Evolutionary conservation across 805 yeast genomes (phyloP).

Genomic region (Wickerhamiella brachini): DNA sequence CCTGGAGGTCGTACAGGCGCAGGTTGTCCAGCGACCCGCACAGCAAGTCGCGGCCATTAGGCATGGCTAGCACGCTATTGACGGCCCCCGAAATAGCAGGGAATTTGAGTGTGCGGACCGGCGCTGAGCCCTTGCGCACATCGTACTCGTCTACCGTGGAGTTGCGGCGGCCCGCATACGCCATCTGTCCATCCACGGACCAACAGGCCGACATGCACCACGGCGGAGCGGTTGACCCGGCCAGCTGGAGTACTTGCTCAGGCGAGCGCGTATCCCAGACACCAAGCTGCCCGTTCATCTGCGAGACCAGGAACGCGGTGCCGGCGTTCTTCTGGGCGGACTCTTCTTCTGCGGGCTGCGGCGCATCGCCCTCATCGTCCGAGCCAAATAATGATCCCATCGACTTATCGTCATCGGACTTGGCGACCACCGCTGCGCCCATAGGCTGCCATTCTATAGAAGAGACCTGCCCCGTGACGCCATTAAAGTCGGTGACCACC

Average conservation of each 20-base stretch:
- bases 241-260: slow-evolving; percentile 19
- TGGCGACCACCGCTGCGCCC: slow-evolving; percentile 15
- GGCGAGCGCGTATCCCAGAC: slow-evolving; percentile 69
- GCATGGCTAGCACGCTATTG: slow-evolving; percentile 63
- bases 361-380: slow-evolving; percentile 37
- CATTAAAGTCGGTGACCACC: slow-evolving; percentile 33
- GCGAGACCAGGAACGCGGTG: slow-evolving; percentile 54
- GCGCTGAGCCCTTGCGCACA: slow-evolving; percentile 28
- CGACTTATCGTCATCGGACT: slow-evolving; percentile 17
- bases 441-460: slow-evolving; percentile 43
- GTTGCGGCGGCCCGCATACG: slow-evolving; percentile 82
- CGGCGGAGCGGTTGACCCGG: slow-evolving; percentile 65
- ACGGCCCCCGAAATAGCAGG: slow-evolving; percentile 89
- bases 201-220: slow-evolving; percentile 83
- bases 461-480: slow-evolving; percentile 67
- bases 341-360: slow-evolving; percentile 10
- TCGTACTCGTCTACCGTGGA: slow-evolving; percentile 55
- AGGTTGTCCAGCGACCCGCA: slow-evolving; percentile 89
- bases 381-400: slow-evolving; percentile 48
- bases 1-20: slow-evolving; percentile 62
- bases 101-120: slow-evolving; percentile 48
- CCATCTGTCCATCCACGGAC: slow-evolving; percentile 67
- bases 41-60: slow-evolving; percentile 61
- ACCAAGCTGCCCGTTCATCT: slow-evolving; percentile 67
- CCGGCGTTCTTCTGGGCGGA: slow-evolving; percentile 5